phyloP scores from a whole-genome alignment of 441 rosid species.

The Corymbia calophylla region DNA sequence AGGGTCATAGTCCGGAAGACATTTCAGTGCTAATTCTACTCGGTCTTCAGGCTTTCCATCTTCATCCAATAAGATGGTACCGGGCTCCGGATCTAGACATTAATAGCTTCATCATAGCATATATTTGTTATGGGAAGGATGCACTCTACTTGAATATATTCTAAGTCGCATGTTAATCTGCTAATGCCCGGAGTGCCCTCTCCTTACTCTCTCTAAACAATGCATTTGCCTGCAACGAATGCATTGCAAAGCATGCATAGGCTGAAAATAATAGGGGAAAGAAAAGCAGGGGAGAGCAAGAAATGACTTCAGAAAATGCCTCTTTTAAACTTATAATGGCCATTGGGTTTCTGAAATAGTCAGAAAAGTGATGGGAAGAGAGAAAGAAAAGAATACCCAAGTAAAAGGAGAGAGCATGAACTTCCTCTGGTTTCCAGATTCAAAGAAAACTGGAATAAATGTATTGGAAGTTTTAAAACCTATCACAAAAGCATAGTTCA shows the following conservation, averaged over 20 bases:
- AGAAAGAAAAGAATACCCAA: background rate
- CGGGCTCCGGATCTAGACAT: slow-evolving; percentile 48
- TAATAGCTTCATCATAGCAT: background rate
- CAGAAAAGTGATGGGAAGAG: background rate
- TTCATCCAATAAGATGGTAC: slow-evolving; percentile 38
- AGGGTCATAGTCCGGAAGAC: slow-evolving; percentile 62
- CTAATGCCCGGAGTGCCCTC: background rate
- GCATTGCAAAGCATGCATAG: background rate
- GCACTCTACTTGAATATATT: background rate
- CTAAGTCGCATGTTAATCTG: background rate
- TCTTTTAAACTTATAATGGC: background rate
- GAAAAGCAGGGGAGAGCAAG: background rate
- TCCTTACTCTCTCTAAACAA: background rate
- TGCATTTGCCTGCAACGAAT: background rate
- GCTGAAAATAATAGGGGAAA: background rate
- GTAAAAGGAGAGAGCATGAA: background rate
- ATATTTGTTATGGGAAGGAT: background rate
- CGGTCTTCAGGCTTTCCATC: slow-evolving; percentile 59
- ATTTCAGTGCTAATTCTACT: slow-evolving; percentile 55
- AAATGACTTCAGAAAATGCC: background rate
- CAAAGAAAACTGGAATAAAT: background rate
- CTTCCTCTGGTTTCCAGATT: background rate
- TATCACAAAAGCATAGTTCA: background rate
- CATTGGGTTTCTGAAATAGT: background rate
- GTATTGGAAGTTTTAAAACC: background rate